A percentile compares a stretch with the other conserved stretches of the same genome.
These are phyloP conservation scores for Coniella lustricola DNA, from an alignment of 2,329 filamentous ascomycete genomes.

Conservation along the genomic window DNA sequence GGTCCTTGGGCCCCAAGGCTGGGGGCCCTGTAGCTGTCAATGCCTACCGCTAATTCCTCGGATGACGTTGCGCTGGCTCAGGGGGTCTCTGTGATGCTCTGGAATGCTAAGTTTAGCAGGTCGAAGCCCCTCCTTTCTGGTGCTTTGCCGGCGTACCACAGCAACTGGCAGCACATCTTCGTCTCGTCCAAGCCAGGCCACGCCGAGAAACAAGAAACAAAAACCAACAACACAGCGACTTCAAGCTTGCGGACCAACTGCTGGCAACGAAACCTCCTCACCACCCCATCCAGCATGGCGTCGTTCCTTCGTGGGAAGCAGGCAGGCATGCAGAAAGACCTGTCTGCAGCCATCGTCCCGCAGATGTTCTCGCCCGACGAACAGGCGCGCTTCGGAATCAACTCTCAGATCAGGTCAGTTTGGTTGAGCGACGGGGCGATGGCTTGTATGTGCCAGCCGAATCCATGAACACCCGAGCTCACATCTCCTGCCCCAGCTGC, in stretches of 20 bases:
- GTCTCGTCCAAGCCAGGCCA: too few species aligned
- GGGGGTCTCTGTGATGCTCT: background rate
- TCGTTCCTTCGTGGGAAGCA: slow-evolving; percentile 88
- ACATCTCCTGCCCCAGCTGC: slow-evolving; percentile 45
- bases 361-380: slow-evolving; percentile 80
- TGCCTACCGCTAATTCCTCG: background rate
- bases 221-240: slow-evolving; percentile 7
- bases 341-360: slow-evolving; percentile 72
- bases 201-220: too few species aligned
- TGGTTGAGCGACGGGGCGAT: background rate
- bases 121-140: background rate
- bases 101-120: slow-evolving; percentile 3
- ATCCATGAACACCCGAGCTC: slow-evolving; percentile 7
- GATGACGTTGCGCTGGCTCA: slow-evolving; percentile 6
- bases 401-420: slow-evolving; percentile 60
- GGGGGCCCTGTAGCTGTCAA: background rate
- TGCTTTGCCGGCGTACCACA: too few species aligned
- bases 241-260: background rate
- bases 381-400: slow-evolving; percentile 75
- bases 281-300: slow-evolving; percentile 53
- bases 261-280: background rate
- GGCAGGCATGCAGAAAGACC: slow-evolving; percentile 83
- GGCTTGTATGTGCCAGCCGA: too few species aligned
- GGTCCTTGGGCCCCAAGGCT: background rate
- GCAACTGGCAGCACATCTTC: too few species aligned